Percentiles rank a stretch among this genome's conserved stretches.
phyloP scores from a whole-genome alignment of 208 protist species.

The Trypanosomatidae sp. region DNA sequence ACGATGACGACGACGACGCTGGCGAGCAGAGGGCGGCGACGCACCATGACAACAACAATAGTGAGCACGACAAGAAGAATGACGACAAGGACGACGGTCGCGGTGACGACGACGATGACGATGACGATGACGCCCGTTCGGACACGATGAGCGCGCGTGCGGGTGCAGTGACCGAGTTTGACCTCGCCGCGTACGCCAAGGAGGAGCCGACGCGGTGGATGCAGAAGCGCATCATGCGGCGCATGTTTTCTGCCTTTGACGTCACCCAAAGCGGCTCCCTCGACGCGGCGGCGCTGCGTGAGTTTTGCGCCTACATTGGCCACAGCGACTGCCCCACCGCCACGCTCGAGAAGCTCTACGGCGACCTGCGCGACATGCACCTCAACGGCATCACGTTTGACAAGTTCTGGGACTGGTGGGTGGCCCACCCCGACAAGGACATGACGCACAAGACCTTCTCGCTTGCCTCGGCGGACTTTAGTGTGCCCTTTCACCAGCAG shows the following conservation, averaged over 20 bases:
- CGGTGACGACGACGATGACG: neutral
- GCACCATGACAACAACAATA: too few relatives aligned
- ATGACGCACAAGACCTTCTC: conserved; percentile 61
- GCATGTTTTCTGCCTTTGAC: conserved; percentile 85
- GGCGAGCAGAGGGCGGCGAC: too few relatives aligned
- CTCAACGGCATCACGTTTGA: conserved; percentile 68
- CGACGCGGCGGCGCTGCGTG: conserved; percentile 32
- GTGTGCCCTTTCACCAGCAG: conserved; percentile 81
- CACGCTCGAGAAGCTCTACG: conserved; percentile 33
- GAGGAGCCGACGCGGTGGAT: conserved; percentile 52
- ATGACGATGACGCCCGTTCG: neutral
- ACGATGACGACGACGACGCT: too few relatives aligned
- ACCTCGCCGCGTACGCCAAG: conserved; percentile 73
- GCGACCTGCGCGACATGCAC: conserved; percentile 28
- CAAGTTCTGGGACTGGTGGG: conserved; percentile 80
- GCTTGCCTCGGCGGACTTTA: conserved; percentile 78
- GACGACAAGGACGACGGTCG: neutral
- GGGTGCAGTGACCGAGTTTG: conserved; percentile 44
- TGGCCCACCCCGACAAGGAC: conserved; percentile 20
- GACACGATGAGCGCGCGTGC: neutral
- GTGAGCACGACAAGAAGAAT: conserved; percentile 4
- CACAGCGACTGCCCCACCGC: conserved; percentile 13
- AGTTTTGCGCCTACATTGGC: conserved; percentile 73
- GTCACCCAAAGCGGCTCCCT: conserved; percentile 69
- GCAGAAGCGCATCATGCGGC: conserved; percentile 69